A percentile compares a stretch with the other conserved stretches of the same genome.
Evolutionary conservation across 768 basidiomycete genomes (phyloP).

Genomic region (Gymnopilus junonius): DNA sequence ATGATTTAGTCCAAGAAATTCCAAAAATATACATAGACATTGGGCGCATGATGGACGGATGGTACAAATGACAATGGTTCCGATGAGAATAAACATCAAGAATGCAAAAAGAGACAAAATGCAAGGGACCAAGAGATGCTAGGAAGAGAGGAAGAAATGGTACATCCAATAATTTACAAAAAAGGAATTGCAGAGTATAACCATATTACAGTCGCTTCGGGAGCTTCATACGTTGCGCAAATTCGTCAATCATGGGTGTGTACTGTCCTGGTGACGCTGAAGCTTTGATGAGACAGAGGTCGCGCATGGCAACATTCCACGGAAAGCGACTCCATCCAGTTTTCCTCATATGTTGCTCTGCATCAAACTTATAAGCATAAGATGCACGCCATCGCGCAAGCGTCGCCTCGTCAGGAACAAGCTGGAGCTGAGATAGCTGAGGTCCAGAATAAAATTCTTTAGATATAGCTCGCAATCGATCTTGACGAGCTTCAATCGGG

Average conservation of each 20-base stretch:
- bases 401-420: slow-evolving; percentile 27
- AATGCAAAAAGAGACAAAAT: not conserved
- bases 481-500: slow-evolving; percentile 54
- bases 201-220: not conserved
- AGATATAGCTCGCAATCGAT: slow-evolving; percentile 50
- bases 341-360: slow-evolving; percentile 15
- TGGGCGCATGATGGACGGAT: not conserved
- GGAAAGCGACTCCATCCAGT: slow-evolving; percentile 41
- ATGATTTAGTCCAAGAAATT: not conserved
- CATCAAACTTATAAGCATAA: slow-evolving; percentile 53
- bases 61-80: not conserved
- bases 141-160: not conserved
- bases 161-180: not conserved
- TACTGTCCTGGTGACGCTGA: not conserved
- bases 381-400: slow-evolving; percentile 51
- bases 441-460: slow-evolving; percentile 40
- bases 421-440: slow-evolving; percentile 27
- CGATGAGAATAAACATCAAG: not conserved
- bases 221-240: not conserved
- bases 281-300: slow-evolving; percentile 58
- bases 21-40: not conserved
- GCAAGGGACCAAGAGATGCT: not conserved
- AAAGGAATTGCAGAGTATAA: not conserved
- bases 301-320: slow-evolving; percentile 55
- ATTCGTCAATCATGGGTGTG: not conserved